Percentiles rank a stretch among this genome's conserved stretches.
These are phyloP conservation scores for Aspergillus biplanus DNA, from an alignment of 495 filamentous ascomycete genomes.

Conservation along the genomic window DNA sequence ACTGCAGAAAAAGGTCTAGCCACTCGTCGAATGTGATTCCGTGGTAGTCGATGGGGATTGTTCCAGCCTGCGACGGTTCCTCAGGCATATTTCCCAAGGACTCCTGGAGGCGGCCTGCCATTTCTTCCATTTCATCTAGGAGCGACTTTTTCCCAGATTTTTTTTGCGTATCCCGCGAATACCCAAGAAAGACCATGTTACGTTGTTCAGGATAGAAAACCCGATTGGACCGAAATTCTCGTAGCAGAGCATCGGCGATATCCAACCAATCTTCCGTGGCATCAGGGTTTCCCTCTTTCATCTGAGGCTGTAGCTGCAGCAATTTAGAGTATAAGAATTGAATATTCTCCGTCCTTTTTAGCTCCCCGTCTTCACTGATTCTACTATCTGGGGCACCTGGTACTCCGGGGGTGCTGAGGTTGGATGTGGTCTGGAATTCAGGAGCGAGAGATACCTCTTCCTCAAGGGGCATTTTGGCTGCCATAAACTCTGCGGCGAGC, in stretches of 20 bases:
- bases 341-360: constrained; percentile 53
- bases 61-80: constrained; percentile 30
- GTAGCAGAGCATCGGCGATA: constrained; percentile 71
- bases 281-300: constrained; percentile 54
- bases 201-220: constrained; percentile 78
- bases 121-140: constrained; percentile 66
- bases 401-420: constrained; percentile 25
- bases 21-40: constrained; percentile 79
- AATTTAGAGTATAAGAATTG: constrained; percentile 60
- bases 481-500: constrained; percentile 44
- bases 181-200: constrained; percentile 69
- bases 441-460: neutral
- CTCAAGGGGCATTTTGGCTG: constrained; percentile 20
- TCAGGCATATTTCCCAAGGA: constrained; percentile 40
- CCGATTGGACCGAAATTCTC: constrained; percentile 78
- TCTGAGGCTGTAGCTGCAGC: constrained; percentile 50
- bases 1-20: constrained; percentile 90
- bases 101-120: constrained; percentile 65
- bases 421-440: constrained; percentile 12
- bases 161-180: constrained; percentile 53
- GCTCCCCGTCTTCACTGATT: constrained; percentile 37
- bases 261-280: constrained; percentile 71
- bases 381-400: constrained; percentile 25
- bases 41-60: constrained; percentile 67
- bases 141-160: constrained; percentile 40